phyloP scores from a whole-genome alignment of 164 flowering plant genomes.

The Liquidambar formosana region DNA sequence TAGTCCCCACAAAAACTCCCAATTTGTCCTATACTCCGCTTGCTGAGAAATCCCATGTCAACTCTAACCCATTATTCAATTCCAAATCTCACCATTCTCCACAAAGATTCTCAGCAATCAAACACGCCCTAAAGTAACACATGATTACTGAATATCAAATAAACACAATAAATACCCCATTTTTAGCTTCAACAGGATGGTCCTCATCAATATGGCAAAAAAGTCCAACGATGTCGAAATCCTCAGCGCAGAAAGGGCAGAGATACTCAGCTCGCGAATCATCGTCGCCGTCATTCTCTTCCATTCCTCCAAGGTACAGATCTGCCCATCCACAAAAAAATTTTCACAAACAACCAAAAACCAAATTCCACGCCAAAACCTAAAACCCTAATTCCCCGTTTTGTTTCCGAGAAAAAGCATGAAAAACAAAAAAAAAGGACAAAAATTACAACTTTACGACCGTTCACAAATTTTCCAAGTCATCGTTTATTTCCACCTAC shows the following conservation, averaged over 20 bases:
- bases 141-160: too few species aligned
- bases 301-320: constrained; percentile 30
- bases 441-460: not conserved
- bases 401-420: not conserved
- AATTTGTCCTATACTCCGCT: too few species aligned
- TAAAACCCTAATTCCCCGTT: not conserved
- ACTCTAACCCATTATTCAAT: too few species aligned
- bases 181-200: constrained; percentile 52
- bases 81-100: too few species aligned
- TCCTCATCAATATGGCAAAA: constrained; percentile 71
- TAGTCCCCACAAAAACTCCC: too few species aligned
- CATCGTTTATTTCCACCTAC: not conserved
- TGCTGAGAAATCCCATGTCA: too few species aligned
- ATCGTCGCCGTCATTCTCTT: constrained; percentile 43
- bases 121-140: too few species aligned
- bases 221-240: constrained; percentile 59
- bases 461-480: not conserved
- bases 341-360: constrained; percentile 5
- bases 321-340: constrained; percentile 25
- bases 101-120: too few species aligned
- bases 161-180: constrained; percentile 41
- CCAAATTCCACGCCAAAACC: constrained; percentile 1
- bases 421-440: not conserved
- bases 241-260: constrained; percentile 69
- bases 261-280: constrained; percentile 42